Conservation (phyloP, 768 basidiomycete genomes). For the Phylloporus scabripes region DNA sequence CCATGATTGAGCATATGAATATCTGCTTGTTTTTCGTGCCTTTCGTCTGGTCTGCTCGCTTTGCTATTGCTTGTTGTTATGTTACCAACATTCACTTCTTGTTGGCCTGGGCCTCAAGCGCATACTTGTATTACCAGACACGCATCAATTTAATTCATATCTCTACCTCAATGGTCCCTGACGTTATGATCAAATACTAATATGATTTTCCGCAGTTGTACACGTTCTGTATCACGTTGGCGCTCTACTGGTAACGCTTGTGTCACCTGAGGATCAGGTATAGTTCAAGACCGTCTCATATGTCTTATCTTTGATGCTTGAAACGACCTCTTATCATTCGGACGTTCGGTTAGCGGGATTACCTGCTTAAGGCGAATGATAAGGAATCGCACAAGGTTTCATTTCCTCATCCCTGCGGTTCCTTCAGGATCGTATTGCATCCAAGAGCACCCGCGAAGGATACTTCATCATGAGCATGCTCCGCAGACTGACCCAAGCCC, state of each 20-base stretch:
- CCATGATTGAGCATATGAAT: constrained; percentile 23
- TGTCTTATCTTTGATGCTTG: background rate
- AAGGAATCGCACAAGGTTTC: constrained; percentile 6
- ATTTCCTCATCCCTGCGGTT: background rate
- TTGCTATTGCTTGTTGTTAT: constrained; percentile 26
- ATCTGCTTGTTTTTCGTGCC: constrained; percentile 17
- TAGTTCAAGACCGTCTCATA: background rate
- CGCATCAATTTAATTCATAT: constrained; percentile 28
- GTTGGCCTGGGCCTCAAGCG: constrained; percentile 26
- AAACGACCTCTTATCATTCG: background rate
- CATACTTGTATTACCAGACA: constrained; percentile 31
- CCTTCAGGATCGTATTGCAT: background rate
- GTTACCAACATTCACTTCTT: constrained; percentile 21
- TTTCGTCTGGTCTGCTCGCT: constrained; percentile 25
- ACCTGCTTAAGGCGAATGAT: constrained; percentile 1
- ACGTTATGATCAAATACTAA: constrained; percentile 3
- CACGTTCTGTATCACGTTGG: background rate
- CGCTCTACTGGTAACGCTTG: background rate
- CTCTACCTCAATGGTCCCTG: constrained; percentile 1
- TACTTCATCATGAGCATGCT: constrained; percentile 19
- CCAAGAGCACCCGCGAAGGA: constrained; percentile 1
- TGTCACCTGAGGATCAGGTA: background rate
- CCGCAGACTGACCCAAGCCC: constrained; percentile 22
- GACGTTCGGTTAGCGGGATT: background rate
- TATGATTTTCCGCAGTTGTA: constrained; percentile 7